Conservation (phyloP, 805 yeast genomes). For the Yamadazyma laniorum region DNA sequence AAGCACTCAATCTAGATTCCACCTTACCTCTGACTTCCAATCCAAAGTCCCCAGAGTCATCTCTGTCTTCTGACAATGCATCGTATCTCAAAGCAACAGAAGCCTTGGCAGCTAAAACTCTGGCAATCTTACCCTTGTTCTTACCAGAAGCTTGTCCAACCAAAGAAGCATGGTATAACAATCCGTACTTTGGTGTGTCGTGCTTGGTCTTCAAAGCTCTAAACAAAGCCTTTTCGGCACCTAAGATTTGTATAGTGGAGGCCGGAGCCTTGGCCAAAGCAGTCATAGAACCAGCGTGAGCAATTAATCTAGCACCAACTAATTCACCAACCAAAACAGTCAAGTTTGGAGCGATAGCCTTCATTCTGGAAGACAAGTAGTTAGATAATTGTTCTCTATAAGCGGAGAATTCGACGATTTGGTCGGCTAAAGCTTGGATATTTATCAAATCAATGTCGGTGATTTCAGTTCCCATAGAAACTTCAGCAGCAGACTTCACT, state of each 20-base stretch:
- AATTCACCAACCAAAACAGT: conserved; percentile 95
- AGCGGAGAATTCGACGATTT: conserved; percentile 92
- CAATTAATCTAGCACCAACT: conserved; percentile 96
- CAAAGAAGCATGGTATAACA: conserved; percentile 92
- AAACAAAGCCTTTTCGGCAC: conserved; percentile 98
- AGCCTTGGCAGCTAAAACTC: conserved; percentile 98
- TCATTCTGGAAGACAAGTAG: conserved; percentile 92
- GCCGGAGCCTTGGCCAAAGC: conserved; percentile 98
- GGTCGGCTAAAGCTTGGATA: conserved; percentile 89
- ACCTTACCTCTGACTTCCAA: conserved; percentile 87
- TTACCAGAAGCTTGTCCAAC: conserved; percentile 98
- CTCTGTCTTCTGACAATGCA: conserved; percentile 95
- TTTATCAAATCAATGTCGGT: conserved; percentile 86
- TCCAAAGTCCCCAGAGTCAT: conserved; percentile 93
- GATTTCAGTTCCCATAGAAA: conserved; percentile 99
- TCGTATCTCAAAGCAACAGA: conserved; percentile 96
- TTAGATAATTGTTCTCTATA: conserved; percentile 95
- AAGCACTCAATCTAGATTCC: conserved; percentile 88
- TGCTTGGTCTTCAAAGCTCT: conserved; percentile 98
- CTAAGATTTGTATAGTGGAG: conserved; percentile 95
- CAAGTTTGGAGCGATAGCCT: conserved; percentile 97
- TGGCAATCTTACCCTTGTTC: conserved; percentile 98
- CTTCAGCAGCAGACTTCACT: conserved; percentile 95
- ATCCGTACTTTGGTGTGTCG: conserved; percentile 97
- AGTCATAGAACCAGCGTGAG: conserved; percentile 94